Conservation (phyloP, 1,139 yeast genomes). For the Magnusiomyces fungicola region DNA sequence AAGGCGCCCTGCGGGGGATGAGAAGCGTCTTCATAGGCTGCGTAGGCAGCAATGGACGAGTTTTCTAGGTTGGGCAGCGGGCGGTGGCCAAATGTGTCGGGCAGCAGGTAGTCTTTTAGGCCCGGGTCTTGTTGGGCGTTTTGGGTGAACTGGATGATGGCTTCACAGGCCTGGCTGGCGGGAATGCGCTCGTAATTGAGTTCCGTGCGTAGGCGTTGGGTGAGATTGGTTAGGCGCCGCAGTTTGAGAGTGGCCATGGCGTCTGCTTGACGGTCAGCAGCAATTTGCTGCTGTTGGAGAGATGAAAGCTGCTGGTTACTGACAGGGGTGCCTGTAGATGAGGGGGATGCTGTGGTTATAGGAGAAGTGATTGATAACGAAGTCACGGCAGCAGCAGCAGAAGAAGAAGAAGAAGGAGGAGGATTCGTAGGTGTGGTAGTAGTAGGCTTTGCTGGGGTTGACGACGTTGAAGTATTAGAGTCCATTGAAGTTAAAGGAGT, state of each 20-base stretch:
- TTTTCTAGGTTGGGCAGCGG: not conserved
- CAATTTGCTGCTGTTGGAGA: no score
- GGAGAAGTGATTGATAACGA: no score
- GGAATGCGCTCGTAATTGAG: slow-evolving; percentile 54
- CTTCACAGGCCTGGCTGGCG: slow-evolving; percentile 55
- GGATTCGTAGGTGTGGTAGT: no score
- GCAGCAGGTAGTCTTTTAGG: slow-evolving; percentile 2
- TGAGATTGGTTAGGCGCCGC: slow-evolving; percentile 56
- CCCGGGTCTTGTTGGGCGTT: not conserved
- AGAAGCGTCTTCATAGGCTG: not conserved
- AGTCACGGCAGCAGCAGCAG: no score
- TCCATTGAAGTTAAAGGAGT: no score
- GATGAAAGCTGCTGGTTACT: no score
- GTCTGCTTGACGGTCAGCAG: slow-evolving; percentile 17
- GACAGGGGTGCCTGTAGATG: no score
- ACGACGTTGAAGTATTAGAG: no score
- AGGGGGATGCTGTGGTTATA: no score
- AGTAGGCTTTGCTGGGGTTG: no score
- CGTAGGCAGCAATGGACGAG: not conserved
- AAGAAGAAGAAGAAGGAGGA: no score
- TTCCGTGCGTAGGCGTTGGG: slow-evolving; percentile 47
- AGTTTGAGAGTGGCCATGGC: slow-evolving; percentile 40
- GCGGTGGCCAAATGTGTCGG: not conserved
- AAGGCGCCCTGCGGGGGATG: not conserved
- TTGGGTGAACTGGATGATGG: slow-evolving; percentile 3